Percentiles rank a stretch among this genome's conserved stretches.
Conservation (phyloP, 108 stramenopile species). For the Nitzschia sp. region DNA sequence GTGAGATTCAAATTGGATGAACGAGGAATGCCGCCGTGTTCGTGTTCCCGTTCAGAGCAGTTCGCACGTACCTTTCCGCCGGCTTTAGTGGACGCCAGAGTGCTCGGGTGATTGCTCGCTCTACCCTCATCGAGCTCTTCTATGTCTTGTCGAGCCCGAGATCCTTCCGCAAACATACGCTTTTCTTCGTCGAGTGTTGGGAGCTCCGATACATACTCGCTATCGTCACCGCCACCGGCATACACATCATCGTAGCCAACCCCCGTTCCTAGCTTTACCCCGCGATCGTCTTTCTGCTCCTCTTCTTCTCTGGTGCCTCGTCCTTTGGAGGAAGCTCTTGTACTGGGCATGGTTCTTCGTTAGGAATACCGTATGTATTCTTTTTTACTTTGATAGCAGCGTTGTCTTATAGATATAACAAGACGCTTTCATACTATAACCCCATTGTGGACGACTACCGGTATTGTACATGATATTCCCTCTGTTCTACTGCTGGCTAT, state of each 20-base stretch:
- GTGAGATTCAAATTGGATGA: background rate
- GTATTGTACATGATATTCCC: no score
- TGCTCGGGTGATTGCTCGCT: slow-evolving; percentile 49
- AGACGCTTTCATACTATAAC: no score
- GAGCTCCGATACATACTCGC: slow-evolving; percentile 39
- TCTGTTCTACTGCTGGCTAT: no score
- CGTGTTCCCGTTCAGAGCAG: background rate
- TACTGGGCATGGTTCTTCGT: no score
- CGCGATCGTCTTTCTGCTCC: slow-evolving; percentile 19
- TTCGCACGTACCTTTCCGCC: slow-evolving; percentile 19
- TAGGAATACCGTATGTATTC: no score
- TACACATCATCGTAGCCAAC: slow-evolving; percentile 53
- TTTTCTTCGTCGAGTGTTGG: slow-evolving; percentile 49
- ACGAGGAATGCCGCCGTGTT: no score
- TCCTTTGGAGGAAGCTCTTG: background rate
- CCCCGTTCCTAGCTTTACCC: slow-evolving; percentile 50
- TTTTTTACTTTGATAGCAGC: no score
- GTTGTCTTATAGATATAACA: no score
- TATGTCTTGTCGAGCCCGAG: slow-evolving; percentile 29
- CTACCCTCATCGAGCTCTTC: slow-evolving; percentile 54
- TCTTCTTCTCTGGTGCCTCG: slow-evolving; percentile 7
- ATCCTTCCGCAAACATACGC: slow-evolving; percentile 21
- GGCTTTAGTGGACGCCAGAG: slow-evolving; percentile 22
- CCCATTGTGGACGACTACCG: no score
- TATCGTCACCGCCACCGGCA: slow-evolving; percentile 21